These are phyloP conservation scores for Albugo laibachii DNA, from an alignment of 352 stramenopile genomes.

Conservation along the genomic window DNA sequence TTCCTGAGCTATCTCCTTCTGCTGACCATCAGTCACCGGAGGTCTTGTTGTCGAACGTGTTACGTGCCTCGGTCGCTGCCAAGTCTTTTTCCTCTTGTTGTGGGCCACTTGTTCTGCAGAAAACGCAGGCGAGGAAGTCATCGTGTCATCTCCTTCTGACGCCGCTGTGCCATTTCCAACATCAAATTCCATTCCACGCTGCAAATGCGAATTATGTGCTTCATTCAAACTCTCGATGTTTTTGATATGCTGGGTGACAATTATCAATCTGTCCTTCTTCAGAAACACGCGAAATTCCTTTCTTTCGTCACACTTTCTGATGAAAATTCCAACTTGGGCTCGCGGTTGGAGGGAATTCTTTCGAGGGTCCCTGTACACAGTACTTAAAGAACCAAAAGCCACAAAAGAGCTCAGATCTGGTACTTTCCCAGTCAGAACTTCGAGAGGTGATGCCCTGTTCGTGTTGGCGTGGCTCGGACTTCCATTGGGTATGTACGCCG, in stretches of 20 bases:
- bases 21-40: no score
- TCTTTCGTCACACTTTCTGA: background rate
- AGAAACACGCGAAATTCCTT: background rate
- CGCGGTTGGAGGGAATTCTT: background rate
- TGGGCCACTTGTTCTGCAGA: no score
- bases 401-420: background rate
- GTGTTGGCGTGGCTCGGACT: slow-evolving; percentile 1
- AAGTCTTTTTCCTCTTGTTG: background rate
- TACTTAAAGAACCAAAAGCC: slow-evolving; percentile 7
- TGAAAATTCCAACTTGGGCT: background rate
- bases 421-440: slow-evolving; percentile 2
- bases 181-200: background rate
- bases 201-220: background rate
- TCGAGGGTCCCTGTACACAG: slow-evolving; percentile 2
- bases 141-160: no score
- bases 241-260: background rate
- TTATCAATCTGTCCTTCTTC: background rate
- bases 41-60: no score
- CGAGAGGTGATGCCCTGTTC: slow-evolving; percentile 1
- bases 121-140: no score
- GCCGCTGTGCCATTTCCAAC: no score
- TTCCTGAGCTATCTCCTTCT: no score
- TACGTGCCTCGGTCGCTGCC: background rate
- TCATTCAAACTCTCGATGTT: background rate
- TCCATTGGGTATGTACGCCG: background rate